Percentiles rank a stretch among this genome's conserved stretches.
Conservation (phyloP, 371 early-diverging fungal species). For the Syncephalastrum racemosum region DNA sequence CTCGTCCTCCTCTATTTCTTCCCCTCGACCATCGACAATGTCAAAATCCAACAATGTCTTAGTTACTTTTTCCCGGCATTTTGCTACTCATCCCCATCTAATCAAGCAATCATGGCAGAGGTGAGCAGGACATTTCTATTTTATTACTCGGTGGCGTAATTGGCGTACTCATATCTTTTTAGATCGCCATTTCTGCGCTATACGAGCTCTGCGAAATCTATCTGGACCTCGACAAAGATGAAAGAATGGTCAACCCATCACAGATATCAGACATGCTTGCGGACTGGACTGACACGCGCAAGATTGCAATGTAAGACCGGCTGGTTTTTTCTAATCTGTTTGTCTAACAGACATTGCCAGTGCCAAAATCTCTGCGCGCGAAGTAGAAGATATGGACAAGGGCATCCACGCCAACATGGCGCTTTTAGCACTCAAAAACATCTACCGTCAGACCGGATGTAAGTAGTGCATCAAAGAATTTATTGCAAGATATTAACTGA, state of each 20-base stretch:
- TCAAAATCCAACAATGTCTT: slow-evolving; percentile 76
- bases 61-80: slow-evolving; percentile 86
- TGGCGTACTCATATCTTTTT: neutral
- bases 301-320: slow-evolving; percentile 39
- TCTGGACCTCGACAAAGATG: slow-evolving; percentile 35
- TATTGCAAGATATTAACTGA: neutral
- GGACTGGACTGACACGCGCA: slow-evolving; percentile 61
- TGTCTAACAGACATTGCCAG: slow-evolving; percentile 1
- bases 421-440: slow-evolving; percentile 35
- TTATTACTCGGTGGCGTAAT: neutral
- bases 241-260: slow-evolving; percentile 50
- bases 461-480: neutral
- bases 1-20: slow-evolving; percentile 80
- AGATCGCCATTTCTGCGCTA: slow-evolving; percentile 37
- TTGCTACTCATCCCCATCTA: slow-evolving; percentile 67
- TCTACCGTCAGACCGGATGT: slow-evolving; percentile 23
- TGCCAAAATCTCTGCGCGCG: slow-evolving; percentile 9
- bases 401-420: slow-evolving; percentile 44
- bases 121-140: slow-evolving; percentile 10
- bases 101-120: slow-evolving; percentile 57
- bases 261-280: slow-evolving; percentile 58
- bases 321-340: neutral
- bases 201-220: slow-evolving; percentile 35
- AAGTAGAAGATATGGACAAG: slow-evolving; percentile 20
- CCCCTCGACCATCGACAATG: slow-evolving; percentile 60